Base-by-base conservation (phyloP, 768 basidiomycete species). In the Serendipita sp. region DNA sequence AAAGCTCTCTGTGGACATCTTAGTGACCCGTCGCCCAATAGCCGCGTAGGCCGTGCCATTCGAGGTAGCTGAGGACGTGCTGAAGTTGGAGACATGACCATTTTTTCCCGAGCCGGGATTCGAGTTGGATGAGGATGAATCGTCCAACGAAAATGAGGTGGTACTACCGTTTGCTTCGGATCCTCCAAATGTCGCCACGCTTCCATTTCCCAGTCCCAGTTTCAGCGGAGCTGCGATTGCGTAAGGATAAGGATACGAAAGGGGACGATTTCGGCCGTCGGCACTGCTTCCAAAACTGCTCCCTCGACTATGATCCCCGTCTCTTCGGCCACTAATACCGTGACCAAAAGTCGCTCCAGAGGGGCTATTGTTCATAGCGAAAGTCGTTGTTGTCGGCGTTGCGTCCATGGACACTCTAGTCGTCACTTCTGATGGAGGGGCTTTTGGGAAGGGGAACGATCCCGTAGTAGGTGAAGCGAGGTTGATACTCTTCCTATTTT, bases 231-330 rank as follows among this genome's bases (percentile, higher is more conserved):
- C 29, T 50, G 48, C 29, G 18, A n/a, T 8, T 8, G 8, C 29
- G 29, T 50, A 50, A 5, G 40, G 48, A 3, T 52, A 18, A 16
- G 48, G 31, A 52, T 18, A 52, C 31, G 48, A 33, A n/a, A 18
- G 48, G 48, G 48, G 18, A 8, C 18, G 48, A 33, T 31, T 52
- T 5, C 8, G 10, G 29, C 10, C 55, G 18, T 29, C 55, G 8
- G 11, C 55, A 23, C 27, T 60, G 55, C 55, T 60, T 37, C 55
- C 55, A 60, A 60, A 60, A 29, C 55, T 60, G 33, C 55, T 60
- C 18, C 27, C 55, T 3, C 55, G 55, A 31, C 55, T 60, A 60
- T 60, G 55, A 27, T 60, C 55, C 4, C 55, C 55, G 29, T 31
- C 55, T 31, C 55, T 10, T 23, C 27, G 10, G 8, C 55, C 55